Evolutionary conservation across 805 yeast genomes (phyloP), one percentile per base, ranked within the genome.

Genomic region (Henningerozyma blattae): DNA sequence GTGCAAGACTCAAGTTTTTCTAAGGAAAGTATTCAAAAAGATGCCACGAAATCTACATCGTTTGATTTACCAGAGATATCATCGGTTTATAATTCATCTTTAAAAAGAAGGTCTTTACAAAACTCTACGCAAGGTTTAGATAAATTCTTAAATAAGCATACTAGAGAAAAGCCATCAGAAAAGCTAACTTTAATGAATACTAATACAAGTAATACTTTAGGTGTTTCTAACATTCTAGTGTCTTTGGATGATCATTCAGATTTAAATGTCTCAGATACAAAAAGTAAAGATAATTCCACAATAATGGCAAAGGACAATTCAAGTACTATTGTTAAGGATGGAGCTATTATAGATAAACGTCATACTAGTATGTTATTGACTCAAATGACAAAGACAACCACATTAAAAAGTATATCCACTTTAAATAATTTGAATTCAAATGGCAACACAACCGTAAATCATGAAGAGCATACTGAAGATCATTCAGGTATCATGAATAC

Each of bases 401-500:
- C 7, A 8, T 24, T 24, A n/a, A 24, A 24, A 24, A 9, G 12
- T 9, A 9, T n/a, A n/a, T n/a, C n/a, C n/a, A n/a, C n/a, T n/a
- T n/a, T n/a, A n/a, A n/a, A n/a, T n/a, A n/a, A n/a, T n/a, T n/a
- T n/a, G n/a, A n/a, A 24, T 24, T 10, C 5, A 24, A n/a, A 24
- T 24, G n/a, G 2, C n/a, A n/a, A 24, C n/a, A 6, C 27, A 24
- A 15, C 7, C 7, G 10, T 20, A 7, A 20, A 20, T 20, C 7
- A 20, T 7, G 10, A 20, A 20, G 7, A 7, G 7, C 7, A 20
- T 20, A 7, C 22, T 20, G 22, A 20, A 10, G 22, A 7, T 20
- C 7, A n/a, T 24, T 24, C 27, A 24, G 70, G 74, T 2, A 41
- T 70, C 12, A 43, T 70, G 1, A 62, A 70, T 1, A 50, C 72